These are phyloP conservation scores for Thalassiosira exigua DNA, from an alignment of 352 stramenopile species.

Conservation along the genomic window DNA sequence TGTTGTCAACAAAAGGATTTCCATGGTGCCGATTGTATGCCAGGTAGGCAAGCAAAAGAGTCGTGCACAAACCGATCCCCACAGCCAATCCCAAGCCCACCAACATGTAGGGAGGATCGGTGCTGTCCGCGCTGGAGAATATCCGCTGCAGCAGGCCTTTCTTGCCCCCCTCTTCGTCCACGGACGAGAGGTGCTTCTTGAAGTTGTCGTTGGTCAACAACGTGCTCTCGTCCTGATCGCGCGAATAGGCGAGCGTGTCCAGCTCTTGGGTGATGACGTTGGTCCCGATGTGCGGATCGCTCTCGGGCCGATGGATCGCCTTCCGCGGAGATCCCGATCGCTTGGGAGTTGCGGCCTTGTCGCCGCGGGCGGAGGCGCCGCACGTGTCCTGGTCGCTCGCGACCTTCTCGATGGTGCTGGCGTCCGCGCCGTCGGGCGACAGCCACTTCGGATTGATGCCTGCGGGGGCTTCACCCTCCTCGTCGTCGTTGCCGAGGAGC, in stretches of 20 bases:
- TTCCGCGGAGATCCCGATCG: slow-evolving; percentile 6
- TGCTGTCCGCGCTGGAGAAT: slow-evolving; percentile 2
- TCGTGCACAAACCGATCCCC: slow-evolving; percentile 43
- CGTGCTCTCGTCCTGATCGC: slow-evolving; percentile 53
- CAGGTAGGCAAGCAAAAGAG: slow-evolving; percentile 39
- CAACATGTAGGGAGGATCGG: slow-evolving; percentile 32
- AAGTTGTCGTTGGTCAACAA: slow-evolving; percentile 39
- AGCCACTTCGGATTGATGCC: slow-evolving; percentile 5
- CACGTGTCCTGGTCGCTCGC: slow-evolving; percentile 16
- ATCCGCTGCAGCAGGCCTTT: slow-evolving; percentile 4
- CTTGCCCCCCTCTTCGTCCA: slow-evolving; percentile 13
- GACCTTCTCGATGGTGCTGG: slow-evolving; percentile 35
- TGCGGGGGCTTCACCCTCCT: slow-evolving; percentile 11
- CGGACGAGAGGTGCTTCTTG: slow-evolving; percentile 7
- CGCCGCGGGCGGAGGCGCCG: neutral
- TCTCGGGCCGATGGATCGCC: neutral
- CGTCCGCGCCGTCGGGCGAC: slow-evolving; percentile 3
- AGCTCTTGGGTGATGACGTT: slow-evolving; percentile 43
- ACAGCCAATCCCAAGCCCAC: slow-evolving; percentile 45
- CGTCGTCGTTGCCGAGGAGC: slow-evolving; percentile 19
- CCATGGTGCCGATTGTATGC: too few relatives aligned
- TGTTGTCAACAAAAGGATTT: too few relatives aligned
- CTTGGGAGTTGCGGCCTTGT: neutral
- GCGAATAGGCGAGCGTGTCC: slow-evolving; percentile 52
- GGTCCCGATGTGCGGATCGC: slow-evolving; percentile 47